Evolutionary conservation across 441 rosid genomes (phyloP), one percentile per base, ranked within the genome.

Genomic region (Pelargonium exstipulatum): DNA sequence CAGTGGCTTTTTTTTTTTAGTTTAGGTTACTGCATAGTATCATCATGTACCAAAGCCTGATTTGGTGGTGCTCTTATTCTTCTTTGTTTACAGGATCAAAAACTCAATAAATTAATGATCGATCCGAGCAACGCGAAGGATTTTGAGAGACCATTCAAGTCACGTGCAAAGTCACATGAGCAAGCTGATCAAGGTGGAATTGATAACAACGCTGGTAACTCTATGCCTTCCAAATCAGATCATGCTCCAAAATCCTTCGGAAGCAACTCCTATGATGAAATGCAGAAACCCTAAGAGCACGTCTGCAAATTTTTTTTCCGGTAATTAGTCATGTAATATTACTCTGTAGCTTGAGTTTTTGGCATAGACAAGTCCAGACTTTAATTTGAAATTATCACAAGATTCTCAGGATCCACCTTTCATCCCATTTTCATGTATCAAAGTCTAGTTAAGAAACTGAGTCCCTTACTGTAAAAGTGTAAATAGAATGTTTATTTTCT

Each of bases 91-190:
- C 88, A 94, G 99, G 99, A 85, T 14, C 92, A 90, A 73, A 90
- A 87, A 66, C 81, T 90, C 66, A 86, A 88, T 62, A 90, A 87
- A 53, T 43, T 88, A 48, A 76, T 78, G 69, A 87, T 88, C 5
- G 96, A 88, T 64, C 78, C 73, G 10, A 77, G 84, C 76, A 83
- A 78, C 74, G 92, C 92, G 12, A 87, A 82, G 78, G 96, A 88
- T 69, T 87, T 85, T 69, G 91, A 88, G 73, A 90, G 95, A 69
- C 86, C 92, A 49, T 84, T 78, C 73, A 91, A 86, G 84, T 84
- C 82, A 43, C 83, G 77, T 77, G 8, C 75, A 40, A 85, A 82
- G 71, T 72, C 86, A 2, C 83, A 71, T 10, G 88, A 81, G 14
- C 42, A 45, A 3, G 72, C 46, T 1, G 85, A 83, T 2, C 86